Evolutionary conservation across 2,329 filamentous ascomycete species (phyloP).

Genomic region (Beauveria brongniartii): DNA sequence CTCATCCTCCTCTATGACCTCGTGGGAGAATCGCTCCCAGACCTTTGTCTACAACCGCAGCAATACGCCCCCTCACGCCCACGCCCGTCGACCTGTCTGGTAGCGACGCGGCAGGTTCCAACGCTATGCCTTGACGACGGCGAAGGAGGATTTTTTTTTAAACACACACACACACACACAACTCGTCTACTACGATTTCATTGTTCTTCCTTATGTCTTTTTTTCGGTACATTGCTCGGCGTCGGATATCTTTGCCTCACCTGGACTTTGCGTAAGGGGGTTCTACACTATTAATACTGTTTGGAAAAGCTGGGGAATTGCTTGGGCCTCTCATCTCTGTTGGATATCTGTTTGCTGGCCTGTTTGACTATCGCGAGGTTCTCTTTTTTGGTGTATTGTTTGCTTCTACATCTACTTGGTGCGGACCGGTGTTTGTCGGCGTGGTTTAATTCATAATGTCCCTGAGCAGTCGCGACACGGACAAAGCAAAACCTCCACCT

Average conservation of each 20-base stretch:
- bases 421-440: not conserved
- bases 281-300: too few species aligned
- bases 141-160: too few species aligned
- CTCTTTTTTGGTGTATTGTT: not conserved
- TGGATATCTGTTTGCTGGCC: not conserved
- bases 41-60: slow-evolving; percentile 17
- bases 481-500: not conserved
- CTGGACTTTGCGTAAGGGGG: not conserved
- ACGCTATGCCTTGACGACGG: not conserved
- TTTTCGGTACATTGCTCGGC: not conserved
- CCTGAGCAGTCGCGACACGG: not conserved
- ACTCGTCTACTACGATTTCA: not conserved
- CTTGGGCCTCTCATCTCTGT: not conserved
- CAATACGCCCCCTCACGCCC: slow-evolving; percentile 16
- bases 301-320: not conserved
- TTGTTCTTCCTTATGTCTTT: not conserved
- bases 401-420: not conserved
- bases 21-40: slow-evolving; percentile 5
- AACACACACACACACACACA: not conserved
- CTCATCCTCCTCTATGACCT: slow-evolving; percentile 16
- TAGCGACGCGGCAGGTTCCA: not conserved
- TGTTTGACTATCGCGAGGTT: slow-evolving; percentile 9
- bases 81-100: slow-evolving; percentile 7
- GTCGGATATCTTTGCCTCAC: not conserved
- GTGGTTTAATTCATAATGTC: not conserved